phyloP scores from a whole-genome alignment of 371 early-diverging fungal genomes.

The Mortierella sp. region DNA sequence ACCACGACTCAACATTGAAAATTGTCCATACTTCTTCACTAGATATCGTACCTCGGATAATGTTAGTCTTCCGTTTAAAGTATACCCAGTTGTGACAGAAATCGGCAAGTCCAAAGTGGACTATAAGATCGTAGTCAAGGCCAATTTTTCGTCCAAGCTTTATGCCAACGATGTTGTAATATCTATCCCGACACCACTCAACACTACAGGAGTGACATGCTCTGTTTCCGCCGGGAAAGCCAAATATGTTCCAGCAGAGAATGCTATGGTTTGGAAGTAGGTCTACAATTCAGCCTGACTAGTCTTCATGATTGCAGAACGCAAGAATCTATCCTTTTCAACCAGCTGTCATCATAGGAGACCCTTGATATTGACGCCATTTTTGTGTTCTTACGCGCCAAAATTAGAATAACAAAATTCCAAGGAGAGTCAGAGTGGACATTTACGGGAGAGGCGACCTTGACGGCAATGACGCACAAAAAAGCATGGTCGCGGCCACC shows the following conservation, averaged over 20 bases:
- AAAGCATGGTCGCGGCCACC: constrained; percentile 92
- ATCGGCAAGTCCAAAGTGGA: constrained; percentile 83
- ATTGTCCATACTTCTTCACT: not conserved
- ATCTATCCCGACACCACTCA: constrained; percentile 87
- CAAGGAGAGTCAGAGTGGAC: constrained; percentile 85
- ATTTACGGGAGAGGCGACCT: constrained; percentile 77
- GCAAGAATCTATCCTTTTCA: not conserved
- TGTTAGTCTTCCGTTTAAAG: constrained; percentile 86
- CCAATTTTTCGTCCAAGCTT: constrained; percentile 81
- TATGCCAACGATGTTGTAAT: constrained; percentile 85
- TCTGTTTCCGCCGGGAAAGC: constrained; percentile 82
- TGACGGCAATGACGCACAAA: constrained; percentile 79
- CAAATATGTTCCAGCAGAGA: constrained; percentile 89
- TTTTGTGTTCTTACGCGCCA: not conserved
- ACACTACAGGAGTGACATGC: constrained; percentile 78
- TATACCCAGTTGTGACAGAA: constrained; percentile 86
- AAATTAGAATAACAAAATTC: constrained; percentile 85
- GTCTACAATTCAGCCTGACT: constrained; percentile 23
- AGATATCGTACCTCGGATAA: constrained; percentile 91
- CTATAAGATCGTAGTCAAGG: constrained; percentile 80
- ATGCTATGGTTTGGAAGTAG: constrained; percentile 91
- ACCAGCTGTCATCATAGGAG: not conserved
- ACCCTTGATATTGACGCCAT: not conserved
- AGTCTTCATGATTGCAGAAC: not conserved
- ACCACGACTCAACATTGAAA: too few relatives aligned